phyloP scores from a whole-genome alignment of 768 basidiomycete species.

The Boletus patriciae region DNA sequence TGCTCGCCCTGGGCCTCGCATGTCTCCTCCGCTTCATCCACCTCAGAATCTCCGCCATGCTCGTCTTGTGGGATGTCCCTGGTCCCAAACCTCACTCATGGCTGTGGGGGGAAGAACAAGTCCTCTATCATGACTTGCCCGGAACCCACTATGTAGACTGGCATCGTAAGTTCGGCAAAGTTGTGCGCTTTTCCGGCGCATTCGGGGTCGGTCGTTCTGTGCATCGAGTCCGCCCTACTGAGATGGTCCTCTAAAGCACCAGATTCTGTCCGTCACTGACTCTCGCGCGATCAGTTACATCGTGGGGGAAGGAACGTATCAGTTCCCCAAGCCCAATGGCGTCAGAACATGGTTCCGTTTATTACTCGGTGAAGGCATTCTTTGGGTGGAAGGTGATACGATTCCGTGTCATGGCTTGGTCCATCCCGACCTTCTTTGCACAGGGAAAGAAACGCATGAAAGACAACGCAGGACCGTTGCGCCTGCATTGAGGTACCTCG shows the following conservation, averaged over 20 bases:
- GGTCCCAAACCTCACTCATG: constrained; percentile 51
- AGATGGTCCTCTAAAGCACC: constrained; percentile 42
- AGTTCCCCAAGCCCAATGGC: constrained; percentile 61
- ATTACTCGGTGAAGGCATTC: constrained; percentile 60
- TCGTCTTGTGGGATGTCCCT: constrained; percentile 46
- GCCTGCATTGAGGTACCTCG: constrained; percentile 53
- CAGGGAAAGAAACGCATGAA: constrained; percentile 59
- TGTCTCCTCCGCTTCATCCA: constrained; percentile 35
- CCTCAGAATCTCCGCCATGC: constrained; percentile 35
- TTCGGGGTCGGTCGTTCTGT: constrained; percentile 44
- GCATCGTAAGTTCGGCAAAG: constrained; percentile 53
- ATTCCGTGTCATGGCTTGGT: background rate
- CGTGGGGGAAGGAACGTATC: constrained; percentile 53
- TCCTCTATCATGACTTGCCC: constrained; percentile 50
- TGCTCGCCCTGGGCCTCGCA: constrained; percentile 24
- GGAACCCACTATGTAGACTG: constrained; percentile 53
- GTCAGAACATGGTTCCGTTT: constrained; percentile 65
- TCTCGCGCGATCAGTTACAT: constrained; percentile 53
- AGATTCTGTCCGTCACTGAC: constrained; percentile 58
- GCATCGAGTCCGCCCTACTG: constrained; percentile 7
- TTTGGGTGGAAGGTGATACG: constrained; percentile 60
- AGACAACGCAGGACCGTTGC: constrained; percentile 52
- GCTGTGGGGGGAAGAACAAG: constrained; percentile 64
- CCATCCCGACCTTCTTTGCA: constrained; percentile 1
- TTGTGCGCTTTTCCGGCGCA: constrained; percentile 56